These are phyloP conservation scores for Pseudohyphozyma bogoriensis DNA, from an alignment of 768 basidiomycete genomes.

Conservation along the genomic window DNA sequence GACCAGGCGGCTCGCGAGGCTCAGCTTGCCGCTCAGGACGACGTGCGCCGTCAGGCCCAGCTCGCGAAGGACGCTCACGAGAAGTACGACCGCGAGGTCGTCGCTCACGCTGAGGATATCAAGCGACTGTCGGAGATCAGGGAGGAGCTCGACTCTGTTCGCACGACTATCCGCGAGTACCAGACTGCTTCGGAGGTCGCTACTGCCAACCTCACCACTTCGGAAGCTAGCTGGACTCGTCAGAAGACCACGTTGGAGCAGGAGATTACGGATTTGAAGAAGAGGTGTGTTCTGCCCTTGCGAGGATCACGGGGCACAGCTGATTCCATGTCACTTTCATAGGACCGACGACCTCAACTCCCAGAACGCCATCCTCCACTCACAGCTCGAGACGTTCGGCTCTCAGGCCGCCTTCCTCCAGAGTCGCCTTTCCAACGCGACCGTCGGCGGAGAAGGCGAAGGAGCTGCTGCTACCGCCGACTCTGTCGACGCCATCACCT, in stretches of 20 bases:
- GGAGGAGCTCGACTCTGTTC: slow-evolving; percentile 50
- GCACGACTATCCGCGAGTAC: slow-evolving; percentile 51
- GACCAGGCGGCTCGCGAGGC: slow-evolving; percentile 57
- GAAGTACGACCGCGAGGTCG: slow-evolving; percentile 66
- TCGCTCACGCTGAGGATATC: slow-evolving; percentile 76
- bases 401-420: slow-evolving; percentile 68
- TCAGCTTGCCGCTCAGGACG: slow-evolving; percentile 49
- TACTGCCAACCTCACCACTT: slow-evolving; percentile 56
- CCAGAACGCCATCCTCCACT: slow-evolving; percentile 67
- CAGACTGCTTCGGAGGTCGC: slow-evolving; percentile 61
- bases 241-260: slow-evolving; percentile 69
- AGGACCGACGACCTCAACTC: slow-evolving; percentile 64
- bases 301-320: not conserved
- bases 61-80: slow-evolving; percentile 68
- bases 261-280: slow-evolving; percentile 60
- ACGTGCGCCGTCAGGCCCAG: slow-evolving; percentile 54
- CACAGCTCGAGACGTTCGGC: slow-evolving; percentile 74
- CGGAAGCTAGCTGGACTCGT: slow-evolving; percentile 68
- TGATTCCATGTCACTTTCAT: not conserved
- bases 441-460: slow-evolving; percentile 39
- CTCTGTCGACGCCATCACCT: slow-evolving; percentile 18
- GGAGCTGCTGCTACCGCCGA: slow-evolving; percentile 34
- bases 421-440: slow-evolving; percentile 35
- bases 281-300: slow-evolving; percentile 46
- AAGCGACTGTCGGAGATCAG: slow-evolving; percentile 58